phyloP scores from a whole-genome alignment of 1,284 basidiomycete genomes.

The Puccinia hordei region DNA sequence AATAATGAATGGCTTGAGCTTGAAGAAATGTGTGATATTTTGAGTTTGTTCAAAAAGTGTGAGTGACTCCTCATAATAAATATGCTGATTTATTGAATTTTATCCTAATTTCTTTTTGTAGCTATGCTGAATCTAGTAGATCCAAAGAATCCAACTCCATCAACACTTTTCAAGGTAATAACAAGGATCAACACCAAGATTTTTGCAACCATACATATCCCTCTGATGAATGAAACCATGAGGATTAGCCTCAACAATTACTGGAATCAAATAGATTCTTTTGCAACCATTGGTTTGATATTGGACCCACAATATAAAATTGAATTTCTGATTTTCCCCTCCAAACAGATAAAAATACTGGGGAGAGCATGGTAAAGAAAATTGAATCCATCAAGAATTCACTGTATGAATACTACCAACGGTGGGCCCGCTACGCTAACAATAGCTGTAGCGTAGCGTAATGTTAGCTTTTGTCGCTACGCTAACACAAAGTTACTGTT shows the following conservation, averaged over 20 bases:
- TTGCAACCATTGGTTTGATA: neutral
- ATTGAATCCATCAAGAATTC: neutral
- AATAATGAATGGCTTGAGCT: neutral
- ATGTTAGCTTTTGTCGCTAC: no score
- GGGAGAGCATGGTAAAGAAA: neutral
- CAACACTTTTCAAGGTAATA: neutral
- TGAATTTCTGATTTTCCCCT: neutral
- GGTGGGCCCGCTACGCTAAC: no score
- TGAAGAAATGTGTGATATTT: neutral
- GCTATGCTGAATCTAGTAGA: neutral
- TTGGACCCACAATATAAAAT: neutral
- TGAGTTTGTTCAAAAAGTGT: neutral
- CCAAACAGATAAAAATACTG: neutral
- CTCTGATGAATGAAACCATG: neutral
- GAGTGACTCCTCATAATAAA: neutral
- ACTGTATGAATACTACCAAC: constrained; percentile 11
- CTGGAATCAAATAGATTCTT: neutral
- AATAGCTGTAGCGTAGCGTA: no score
- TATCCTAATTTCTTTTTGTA: neutral
- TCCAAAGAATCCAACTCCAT: neutral
- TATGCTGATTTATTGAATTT: neutral
- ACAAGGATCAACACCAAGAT: neutral
- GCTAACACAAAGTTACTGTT: no score
- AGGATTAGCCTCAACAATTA: neutral
- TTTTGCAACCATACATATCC: neutral